phyloP scores from a whole-genome alignment of 441 rosid species.

The Brassica balearica region DNA sequence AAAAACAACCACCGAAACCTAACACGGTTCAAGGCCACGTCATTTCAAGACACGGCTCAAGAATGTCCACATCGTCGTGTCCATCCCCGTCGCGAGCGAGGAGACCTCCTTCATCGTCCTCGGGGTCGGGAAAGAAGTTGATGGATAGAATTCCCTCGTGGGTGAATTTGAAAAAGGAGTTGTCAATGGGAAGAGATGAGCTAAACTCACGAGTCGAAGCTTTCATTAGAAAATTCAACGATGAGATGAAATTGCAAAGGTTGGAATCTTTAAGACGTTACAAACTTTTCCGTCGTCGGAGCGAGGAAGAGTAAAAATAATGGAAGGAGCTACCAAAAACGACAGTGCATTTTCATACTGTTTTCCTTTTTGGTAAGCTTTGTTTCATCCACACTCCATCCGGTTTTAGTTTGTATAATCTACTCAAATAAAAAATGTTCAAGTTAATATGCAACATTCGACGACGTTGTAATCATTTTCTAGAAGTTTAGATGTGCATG shows the following conservation, averaged over 20 bases:
- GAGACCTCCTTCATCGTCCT: constrained; percentile 12
- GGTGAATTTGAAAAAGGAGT: constrained; percentile 64
- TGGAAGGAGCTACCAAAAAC: constrained; percentile 2
- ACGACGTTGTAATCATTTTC: neutral
- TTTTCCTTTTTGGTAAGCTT: constrained; percentile 2
- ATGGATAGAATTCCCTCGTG: constrained; percentile 45
- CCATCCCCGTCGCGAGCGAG: constrained; percentile 20
- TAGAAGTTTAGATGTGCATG: neutral
- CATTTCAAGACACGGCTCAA: constrained; percentile 9
- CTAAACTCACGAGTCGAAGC: constrained; percentile 82
- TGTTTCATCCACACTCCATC: constrained; percentile 7
- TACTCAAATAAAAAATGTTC: neutral
- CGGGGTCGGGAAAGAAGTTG: constrained; percentile 2
- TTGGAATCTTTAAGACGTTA: constrained; percentile 64
- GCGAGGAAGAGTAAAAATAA: constrained; percentile 21
- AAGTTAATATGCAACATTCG: neutral
- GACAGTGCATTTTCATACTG: neutral
- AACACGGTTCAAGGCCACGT: constrained; percentile 13
- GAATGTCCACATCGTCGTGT: constrained; percentile 29
- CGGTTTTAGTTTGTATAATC: neutral
- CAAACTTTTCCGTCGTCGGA: constrained; percentile 34
- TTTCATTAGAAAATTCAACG: constrained; percentile 78
- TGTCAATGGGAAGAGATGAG: constrained; percentile 83
- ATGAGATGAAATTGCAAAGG: constrained; percentile 85
- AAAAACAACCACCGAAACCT: constrained; percentile 13